phyloP scores from a whole-genome alignment of 2,329 filamentous ascomycete genomes.

The Magnaporthiopsis rhizophila region DNA sequence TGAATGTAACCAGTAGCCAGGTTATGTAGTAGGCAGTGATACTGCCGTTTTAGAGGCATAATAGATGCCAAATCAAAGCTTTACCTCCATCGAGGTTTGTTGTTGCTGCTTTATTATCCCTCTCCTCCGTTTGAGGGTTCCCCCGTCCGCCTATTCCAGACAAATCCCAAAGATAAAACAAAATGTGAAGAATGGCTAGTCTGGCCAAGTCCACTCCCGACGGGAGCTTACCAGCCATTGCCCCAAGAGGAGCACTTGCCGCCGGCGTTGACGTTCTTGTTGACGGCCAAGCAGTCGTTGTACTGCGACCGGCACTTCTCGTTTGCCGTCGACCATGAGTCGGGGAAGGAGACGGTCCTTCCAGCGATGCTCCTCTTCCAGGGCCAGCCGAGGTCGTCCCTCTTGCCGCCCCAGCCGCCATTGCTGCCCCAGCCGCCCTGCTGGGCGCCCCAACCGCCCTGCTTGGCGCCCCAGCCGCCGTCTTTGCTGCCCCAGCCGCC shows the following conservation, averaged over 20 bases:
- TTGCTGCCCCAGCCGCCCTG: constrained; percentile 6
- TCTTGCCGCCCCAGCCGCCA: neutral
- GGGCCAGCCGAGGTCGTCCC: neutral
- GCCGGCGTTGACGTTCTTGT: constrained; percentile 27
- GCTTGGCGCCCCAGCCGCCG: constrained; percentile 6
- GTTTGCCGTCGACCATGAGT: constrained; percentile 21
- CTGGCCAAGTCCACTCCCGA: neutral
- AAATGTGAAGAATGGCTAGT: neutral
- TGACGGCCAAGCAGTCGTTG: constrained; percentile 36
- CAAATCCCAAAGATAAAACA: neutral
- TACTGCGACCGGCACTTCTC: constrained; percentile 42
- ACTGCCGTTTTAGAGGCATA: constrained; percentile 8
- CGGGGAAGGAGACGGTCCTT: constrained; percentile 17
- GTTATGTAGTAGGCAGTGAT: neutral
- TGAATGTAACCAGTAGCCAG: neutral
- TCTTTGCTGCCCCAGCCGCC: neutral
- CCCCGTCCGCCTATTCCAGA: neutral
- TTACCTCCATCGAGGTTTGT: neutral
- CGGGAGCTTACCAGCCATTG: constrained; percentile 13
- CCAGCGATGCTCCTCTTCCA: constrained; percentile 8
- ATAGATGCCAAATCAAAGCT: neutral
- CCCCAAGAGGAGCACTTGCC: constrained; percentile 33
- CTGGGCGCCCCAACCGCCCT: constrained; percentile 4
- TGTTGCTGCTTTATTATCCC: neutral
- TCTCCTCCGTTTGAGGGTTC: neutral